Base-by-base conservation (phyloP, 345 rosid genomes). In the Acer saccharum region DNA sequence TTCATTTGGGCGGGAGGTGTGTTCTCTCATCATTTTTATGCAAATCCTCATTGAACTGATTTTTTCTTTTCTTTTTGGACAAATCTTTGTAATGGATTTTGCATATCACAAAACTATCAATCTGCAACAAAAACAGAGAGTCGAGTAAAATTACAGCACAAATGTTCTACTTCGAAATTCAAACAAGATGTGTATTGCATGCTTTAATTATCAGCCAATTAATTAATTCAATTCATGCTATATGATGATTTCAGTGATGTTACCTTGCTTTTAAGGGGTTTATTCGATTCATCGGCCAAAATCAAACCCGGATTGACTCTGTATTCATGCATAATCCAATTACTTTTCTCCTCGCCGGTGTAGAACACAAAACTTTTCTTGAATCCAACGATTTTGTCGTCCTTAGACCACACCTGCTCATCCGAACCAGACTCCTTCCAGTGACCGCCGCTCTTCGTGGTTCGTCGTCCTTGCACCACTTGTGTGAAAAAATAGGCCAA, bases 401-500 rank as follows among this genome's bases (percentile, higher is more conserved):
- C 60, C 39, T 35, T 35, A 35, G 6, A 35, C 39, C 39, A 35
- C 0, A 35, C 39, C 39, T 6, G 39, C 39, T 35, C 39, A 4
- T 35, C 39, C 39, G 16, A n/a, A 43, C 68, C 76, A 8, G 68
- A 14, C 1, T 7, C 10, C 69, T 62, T 62, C 68, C 76, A 73
- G 18, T 62, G 25, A 25, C 76, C 69, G 39, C 39, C 39, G 6
- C 11, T 44, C 9, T 18, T 73, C 0, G 70, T 67, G 4, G 57
- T 58, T 25, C 68, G 20, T 35, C 11, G 9, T 16, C 23, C 23
- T 25, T 4, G 20, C 41, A 41, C 25, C 41, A 25, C 23, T 7
- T 6, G 3, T 10, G 76, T 43, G 66, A 73, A 73, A 58, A 73
- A 73, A 73, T 73, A 72, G 10, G 76, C 80, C 41, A 71, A 70